Conservation (phyloP, 1,139 yeast species). For the Yamadazyma triangularis region DNA sequence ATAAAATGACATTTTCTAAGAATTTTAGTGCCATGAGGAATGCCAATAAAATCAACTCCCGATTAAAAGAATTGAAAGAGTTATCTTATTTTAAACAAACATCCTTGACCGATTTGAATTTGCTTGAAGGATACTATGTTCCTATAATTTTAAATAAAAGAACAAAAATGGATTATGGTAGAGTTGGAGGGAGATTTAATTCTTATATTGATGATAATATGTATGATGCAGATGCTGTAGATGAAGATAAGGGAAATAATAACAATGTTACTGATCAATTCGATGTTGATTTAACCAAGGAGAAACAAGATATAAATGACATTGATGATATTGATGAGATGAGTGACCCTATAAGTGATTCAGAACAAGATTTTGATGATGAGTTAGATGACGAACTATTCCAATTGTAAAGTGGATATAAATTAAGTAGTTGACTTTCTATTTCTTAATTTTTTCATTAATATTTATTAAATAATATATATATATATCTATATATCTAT, state of each 20-base stretch:
- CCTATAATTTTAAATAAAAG: conserved; percentile 39
- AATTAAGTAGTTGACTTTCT: no score
- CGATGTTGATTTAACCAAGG: conserved; percentile 16
- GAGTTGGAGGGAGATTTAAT: conserved; percentile 51
- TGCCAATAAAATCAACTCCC: conserved; percentile 20
- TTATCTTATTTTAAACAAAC: conserved; percentile 14
- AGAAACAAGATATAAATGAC: conserved; percentile 4
- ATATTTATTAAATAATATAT: conserved; percentile 5
- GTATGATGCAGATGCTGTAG: conserved; percentile 24
- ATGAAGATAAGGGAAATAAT: conserved; percentile 8
- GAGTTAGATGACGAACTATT: conserved; percentile 15
- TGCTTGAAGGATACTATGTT: conserved; percentile 46
- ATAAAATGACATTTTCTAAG: conserved; percentile 32
- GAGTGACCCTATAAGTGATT: conserved; percentile 34
- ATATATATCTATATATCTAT: conserved; percentile 4
- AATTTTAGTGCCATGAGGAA: conserved; percentile 34
- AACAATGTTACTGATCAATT: conserved; percentile 34
- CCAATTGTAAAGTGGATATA: not conserved
- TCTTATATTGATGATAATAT: conserved; percentile 39
- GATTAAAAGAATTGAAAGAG: conserved; percentile 27
- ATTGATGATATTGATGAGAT: conserved; percentile 15
- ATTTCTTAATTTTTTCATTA: no score
- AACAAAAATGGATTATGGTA: conserved; percentile 20
- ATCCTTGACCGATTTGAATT: conserved; percentile 36
- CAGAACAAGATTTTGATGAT: conserved; percentile 11